Base-by-base conservation (phyloP, 331 rosid genomes). In the Cydonia oblonga region DNA sequence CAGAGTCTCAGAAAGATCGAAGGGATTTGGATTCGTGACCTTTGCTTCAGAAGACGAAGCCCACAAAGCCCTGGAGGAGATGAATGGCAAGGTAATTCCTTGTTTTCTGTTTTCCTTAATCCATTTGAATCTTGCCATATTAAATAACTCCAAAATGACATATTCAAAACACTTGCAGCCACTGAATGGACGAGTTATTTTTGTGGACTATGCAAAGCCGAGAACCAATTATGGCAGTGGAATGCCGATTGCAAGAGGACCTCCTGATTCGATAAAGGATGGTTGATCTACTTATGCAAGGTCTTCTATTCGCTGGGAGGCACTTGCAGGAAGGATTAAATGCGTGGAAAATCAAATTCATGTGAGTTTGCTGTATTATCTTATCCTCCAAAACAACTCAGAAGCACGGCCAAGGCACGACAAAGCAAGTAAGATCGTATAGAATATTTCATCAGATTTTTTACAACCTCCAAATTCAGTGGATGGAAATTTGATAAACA, bases 11-110 rank as follows among this genome's bases (percentile, higher is more conserved):
- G 89, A 81, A 58, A 91, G 76, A 87, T 89, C 97, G 20, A 93
- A 89, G 81, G 97, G 98, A 40, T 93, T 90, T 74, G 98, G 98
- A 44, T 90, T 93, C 68, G 87, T 93, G 70, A 89, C 98, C 73
- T 87, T 86, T 78, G 97, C 95, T 53, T 90, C 98, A 7, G 83
- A 78, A 61, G 95, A 86, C 33, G 98, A 93, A 74, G 96, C 96
- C 32, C 86, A 86, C 67, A 86, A 81, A 29, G 97, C 97, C 77
- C 46, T 89, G 64, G 49, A 84, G 23, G 90, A 80, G 81, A 87
- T 93, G 97, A 93, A 89, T 44, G 96, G 93, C 74, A 93, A 89
- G 89, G 98, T 89, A 65, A 74, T 3, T 26, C 66, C 66, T 46
- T 19, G 29, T 22, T 24, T 62, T 51, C 69, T 19, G 9, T 67